These are phyloP conservation scores for Iris macrosiphon DNA, from an alignment of 106 monocot genomes.

Conservation along the genomic window DNA sequence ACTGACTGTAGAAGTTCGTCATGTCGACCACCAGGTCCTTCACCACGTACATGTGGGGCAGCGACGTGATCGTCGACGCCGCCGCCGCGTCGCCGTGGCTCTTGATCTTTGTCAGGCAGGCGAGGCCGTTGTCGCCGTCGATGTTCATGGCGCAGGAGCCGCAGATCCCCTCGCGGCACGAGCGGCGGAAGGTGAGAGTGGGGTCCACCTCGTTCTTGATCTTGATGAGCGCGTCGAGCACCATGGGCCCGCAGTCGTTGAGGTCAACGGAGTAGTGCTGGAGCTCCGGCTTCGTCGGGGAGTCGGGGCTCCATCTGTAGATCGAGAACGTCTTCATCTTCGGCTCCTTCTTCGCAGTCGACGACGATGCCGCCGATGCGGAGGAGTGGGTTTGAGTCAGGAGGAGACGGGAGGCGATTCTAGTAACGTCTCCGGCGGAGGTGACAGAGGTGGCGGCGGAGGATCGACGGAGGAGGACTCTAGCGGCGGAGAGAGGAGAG, in stretches of 20 bases:
- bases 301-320: conserved; percentile 78
- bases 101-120: conserved; percentile 65
- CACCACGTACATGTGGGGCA: conserved; percentile 87
- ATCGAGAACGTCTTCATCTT: conserved; percentile 65
- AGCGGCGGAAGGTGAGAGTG: conserved; percentile 55
- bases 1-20: conserved; percentile 89
- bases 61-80: conserved; percentile 52
- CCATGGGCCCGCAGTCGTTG: conserved; percentile 74
- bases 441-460: too few species aligned
- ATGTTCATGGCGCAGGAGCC: conserved; percentile 91
- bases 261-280: conserved; percentile 72
- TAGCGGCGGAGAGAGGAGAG: too few species aligned
- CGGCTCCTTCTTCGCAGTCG: too few species aligned
- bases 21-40: conserved; percentile 95
- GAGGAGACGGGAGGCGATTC: conserved; percentile 14
- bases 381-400: conserved; percentile 36
- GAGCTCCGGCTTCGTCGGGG: conserved; percentile 42
- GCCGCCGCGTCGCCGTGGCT: conserved; percentile 3
- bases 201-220: conserved; percentile 87
- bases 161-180: conserved; percentile 69
- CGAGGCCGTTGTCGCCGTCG: conserved; percentile 78
- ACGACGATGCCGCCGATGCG: conserved; percentile 7
- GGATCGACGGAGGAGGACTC: not conserved
- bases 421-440: too few species aligned
- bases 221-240: conserved; percentile 85